Evolutionary conservation across 1,139 yeast species (phyloP).

Genomic region (Yarrowia galli): DNA sequence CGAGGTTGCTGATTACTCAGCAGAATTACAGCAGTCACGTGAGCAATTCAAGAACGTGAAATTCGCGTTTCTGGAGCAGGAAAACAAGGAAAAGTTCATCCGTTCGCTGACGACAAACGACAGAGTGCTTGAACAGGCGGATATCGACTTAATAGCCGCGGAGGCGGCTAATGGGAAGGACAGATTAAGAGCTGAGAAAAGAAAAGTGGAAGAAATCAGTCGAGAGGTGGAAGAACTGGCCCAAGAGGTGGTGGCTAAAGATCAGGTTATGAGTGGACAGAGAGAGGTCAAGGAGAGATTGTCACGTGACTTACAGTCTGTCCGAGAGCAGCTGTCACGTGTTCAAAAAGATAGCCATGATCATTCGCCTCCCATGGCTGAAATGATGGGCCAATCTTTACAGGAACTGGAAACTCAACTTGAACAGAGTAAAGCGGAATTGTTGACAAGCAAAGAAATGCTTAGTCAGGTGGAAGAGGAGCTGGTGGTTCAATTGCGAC

Average conservation of each 20-base stretch:
- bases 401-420: slow-evolving; percentile 7
- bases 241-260: slow-evolving; percentile 42
- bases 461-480: slow-evolving; percentile 3
- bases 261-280: slow-evolving; percentile 46
- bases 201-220: slow-evolving; percentile 16
- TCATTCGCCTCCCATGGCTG: not conserved
- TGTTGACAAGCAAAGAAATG: slow-evolving; percentile 20
- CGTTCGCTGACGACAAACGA: slow-evolving; percentile 53
- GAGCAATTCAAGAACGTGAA: slow-evolving; percentile 59
- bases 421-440: not conserved
- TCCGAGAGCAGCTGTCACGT: not conserved
- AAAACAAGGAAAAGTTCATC: slow-evolving; percentile 68
- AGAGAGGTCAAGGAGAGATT: slow-evolving; percentile 38
- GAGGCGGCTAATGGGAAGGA: slow-evolving; percentile 43
- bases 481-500: slow-evolving; percentile 5
- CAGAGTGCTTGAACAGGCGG: slow-evolving; percentile 48
- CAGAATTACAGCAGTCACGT: slow-evolving; percentile 45
- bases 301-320: slow-evolving; percentile 35
- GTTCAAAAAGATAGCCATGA: slow-evolving; percentile 6
- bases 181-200: not conserved
- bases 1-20: slow-evolving; percentile 45
- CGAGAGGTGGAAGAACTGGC: slow-evolving; percentile 16
- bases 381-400: slow-evolving; percentile 22
- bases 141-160: slow-evolving; percentile 48
- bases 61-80: slow-evolving; percentile 70